These are phyloP conservation scores for Penicillium nordicum DNA, from an alignment of 2,329 filamentous ascomycete species.

Conservation along the genomic window DNA sequence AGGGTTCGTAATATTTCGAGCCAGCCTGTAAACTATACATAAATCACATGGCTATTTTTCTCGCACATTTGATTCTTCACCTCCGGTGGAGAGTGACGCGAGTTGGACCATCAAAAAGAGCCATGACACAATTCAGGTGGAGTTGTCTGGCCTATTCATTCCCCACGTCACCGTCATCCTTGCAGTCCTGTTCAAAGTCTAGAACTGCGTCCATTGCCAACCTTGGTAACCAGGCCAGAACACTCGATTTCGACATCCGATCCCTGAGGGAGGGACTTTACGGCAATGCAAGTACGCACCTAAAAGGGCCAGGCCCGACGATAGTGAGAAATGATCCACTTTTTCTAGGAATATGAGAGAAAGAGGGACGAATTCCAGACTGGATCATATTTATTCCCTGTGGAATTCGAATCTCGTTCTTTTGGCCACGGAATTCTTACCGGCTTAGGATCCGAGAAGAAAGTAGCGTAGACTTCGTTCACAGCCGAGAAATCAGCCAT, in stretches of 20 bases:
- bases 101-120: background rate
- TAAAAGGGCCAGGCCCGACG: slow-evolving; percentile 6
- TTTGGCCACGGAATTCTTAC: slow-evolving; percentile 12
- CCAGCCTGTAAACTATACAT: slow-evolving; percentile 1
- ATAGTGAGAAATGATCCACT: slow-evolving; percentile 1
- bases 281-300: slow-evolving; percentile 48
- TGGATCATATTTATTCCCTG: background rate
- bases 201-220: slow-evolving; percentile 11
- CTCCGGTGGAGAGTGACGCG: background rate
- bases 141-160: background rate
- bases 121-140: background rate
- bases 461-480: slow-evolving; percentile 68
- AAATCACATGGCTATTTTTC: slow-evolving; percentile 2
- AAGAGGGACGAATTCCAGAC: background rate
- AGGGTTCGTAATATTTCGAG: background rate
- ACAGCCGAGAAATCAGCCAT: slow-evolving; percentile 68
- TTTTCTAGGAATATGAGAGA: background rate
- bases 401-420: background rate
- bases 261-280: slow-evolving; percentile 49
- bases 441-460: slow-evolving; percentile 27
- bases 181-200: slow-evolving; percentile 13
- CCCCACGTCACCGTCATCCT: background rate
- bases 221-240: slow-evolving; percentile 37
- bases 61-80: background rate
- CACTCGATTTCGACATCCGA: slow-evolving; percentile 57